Conservation (phyloP, 1,139 yeast genomes). For the Blastobotrys persicus region DNA sequence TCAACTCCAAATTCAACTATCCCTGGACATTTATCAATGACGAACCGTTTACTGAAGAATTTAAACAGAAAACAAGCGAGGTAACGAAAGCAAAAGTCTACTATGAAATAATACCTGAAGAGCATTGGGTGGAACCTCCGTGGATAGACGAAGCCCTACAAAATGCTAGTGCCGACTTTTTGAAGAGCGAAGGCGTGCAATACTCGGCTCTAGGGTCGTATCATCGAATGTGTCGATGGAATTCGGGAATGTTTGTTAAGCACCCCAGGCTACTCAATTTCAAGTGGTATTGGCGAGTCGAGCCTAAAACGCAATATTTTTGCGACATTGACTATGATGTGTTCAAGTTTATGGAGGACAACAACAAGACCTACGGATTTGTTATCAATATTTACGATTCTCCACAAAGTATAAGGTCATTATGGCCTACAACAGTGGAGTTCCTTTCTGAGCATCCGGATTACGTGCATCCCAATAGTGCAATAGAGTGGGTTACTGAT, state of each 20-base stretch:
- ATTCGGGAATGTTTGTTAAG: slow-evolving; percentile 61
- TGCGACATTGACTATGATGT: slow-evolving; percentile 72
- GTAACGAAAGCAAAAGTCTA: slow-evolving; percentile 52
- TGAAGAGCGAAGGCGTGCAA: slow-evolving; percentile 50
- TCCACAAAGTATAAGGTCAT: slow-evolving; percentile 54
- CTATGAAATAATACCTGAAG: slow-evolving; percentile 53
- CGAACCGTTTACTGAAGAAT: slow-evolving; percentile 56
- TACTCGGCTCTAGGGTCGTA: slow-evolving; percentile 62
- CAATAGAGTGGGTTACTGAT: slow-evolving; percentile 67
- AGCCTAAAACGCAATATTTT: slow-evolving; percentile 68
- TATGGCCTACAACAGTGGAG: slow-evolving; percentile 68
- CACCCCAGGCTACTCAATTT: slow-evolving; percentile 56
- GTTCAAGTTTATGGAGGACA: slow-evolving; percentile 67
- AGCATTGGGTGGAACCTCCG: slow-evolving; percentile 64
- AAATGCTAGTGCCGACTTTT: slow-evolving; percentile 44
- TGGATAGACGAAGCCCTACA: slow-evolving; percentile 46
- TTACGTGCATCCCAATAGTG: slow-evolving; percentile 62
- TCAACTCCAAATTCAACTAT: slow-evolving; percentile 68
- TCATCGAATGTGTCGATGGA: slow-evolving; percentile 77
- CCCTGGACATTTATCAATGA: slow-evolving; percentile 84
- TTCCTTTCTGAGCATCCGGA: slow-evolving; percentile 58
- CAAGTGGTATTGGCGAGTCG: slow-evolving; percentile 75
- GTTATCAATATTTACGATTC: slow-evolving; percentile 65
- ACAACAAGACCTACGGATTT: slow-evolving; percentile 66
- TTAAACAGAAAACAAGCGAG: slow-evolving; percentile 45